Evolutionary conservation across 148 eudicot species (phyloP), one percentile per base, ranked within the genome.

Genomic region (Oxyria digyna): DNA sequence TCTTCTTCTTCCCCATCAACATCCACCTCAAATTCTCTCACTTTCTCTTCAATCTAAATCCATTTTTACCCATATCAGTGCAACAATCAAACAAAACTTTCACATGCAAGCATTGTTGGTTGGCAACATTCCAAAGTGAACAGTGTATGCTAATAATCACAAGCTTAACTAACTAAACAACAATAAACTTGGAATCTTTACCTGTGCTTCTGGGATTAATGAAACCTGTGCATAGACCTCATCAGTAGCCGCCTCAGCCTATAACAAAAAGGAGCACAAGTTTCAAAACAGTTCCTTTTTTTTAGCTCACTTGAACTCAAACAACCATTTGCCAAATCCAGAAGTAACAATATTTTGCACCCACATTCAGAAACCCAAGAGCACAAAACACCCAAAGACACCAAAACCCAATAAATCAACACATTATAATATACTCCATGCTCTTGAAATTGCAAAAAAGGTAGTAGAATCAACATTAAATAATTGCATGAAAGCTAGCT

Each of bases 211-310:
- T 35, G 89, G 91, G 80, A 88, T 70, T 64, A 94, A 84, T 67
- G 96, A 85, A 63, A 94, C 93, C 78, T 87, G 92, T 10, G 93
- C 93, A 85, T 81, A 94, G 74, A 91, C 96, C 80, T 94, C 97
- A 78, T 94, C 99, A 32, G 85, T 91, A 69, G 84, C 87, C 42
- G 79, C 80, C 78, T 88, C 99, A 33, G 96, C 97, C 99, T 91
- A 65, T 64, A 75, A 76, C 70, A 18, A 75, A 62, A 75, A 59
- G 33, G 29, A 71, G 75, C 81, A 78, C 79, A 74, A 70, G 64
- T 73, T 71, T 75, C 81, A 69, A 75, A 70, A 74, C 75, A 20
- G 62, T 50, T 37, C 23, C 55, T 54, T 45, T 71, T 31, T 42
- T 38, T 38, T 38, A n/a, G n/a, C 41, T 0, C 46, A 38, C 59